Evolutionary conservation across 169 alveolate genomes (phyloP).

Genomic region (Cryptosporidium xiaoi): DNA sequence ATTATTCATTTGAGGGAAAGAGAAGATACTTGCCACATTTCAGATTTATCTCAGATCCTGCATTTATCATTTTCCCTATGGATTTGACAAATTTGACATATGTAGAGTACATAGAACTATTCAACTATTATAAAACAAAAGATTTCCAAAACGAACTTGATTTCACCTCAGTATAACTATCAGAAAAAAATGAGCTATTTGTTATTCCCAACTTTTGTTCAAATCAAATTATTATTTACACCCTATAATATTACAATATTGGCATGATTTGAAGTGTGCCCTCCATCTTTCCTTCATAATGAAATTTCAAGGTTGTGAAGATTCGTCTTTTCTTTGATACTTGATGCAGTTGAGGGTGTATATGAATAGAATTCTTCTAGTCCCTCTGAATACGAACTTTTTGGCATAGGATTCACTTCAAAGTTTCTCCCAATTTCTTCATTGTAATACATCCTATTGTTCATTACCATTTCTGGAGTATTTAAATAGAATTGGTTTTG

Average conservation of each 20-base stretch:
- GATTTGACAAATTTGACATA: slow-evolving; percentile 66
- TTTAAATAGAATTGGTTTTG: neutral
- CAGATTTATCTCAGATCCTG: slow-evolving; percentile 56
- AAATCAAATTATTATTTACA: too few species aligned
- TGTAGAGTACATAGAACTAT: slow-evolving; percentile 35
- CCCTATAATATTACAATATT: too few species aligned
- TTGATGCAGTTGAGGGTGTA: slow-evolving; percentile 72
- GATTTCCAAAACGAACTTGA: slow-evolving; percentile 53
- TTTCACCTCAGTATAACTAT: neutral
- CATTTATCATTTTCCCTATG: slow-evolving; percentile 49
- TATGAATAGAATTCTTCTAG: slow-evolving; percentile 64
- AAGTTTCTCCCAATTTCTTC: slow-evolving; percentile 1
- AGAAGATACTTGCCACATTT: slow-evolving; percentile 44
- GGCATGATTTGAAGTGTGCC: too few species aligned
- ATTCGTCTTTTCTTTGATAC: slow-evolving; percentile 51
- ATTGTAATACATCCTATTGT: slow-evolving; percentile 18
- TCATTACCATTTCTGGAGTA: slow-evolving; percentile 2
- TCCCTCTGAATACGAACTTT: slow-evolving; percentile 62
- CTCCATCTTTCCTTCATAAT: neutral
- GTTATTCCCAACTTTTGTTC: too few species aligned
- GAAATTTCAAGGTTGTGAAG: slow-evolving; percentile 40
- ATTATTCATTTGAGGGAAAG: slow-evolving; percentile 31
- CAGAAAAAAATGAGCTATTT: neutral
- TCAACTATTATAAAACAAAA: slow-evolving; percentile 56
- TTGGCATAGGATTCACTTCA: slow-evolving; percentile 20